Evolutionary conservation across 2,329 filamentous ascomycete genomes (phyloP).

Genomic region (Endocalyx cinctus): DNA sequence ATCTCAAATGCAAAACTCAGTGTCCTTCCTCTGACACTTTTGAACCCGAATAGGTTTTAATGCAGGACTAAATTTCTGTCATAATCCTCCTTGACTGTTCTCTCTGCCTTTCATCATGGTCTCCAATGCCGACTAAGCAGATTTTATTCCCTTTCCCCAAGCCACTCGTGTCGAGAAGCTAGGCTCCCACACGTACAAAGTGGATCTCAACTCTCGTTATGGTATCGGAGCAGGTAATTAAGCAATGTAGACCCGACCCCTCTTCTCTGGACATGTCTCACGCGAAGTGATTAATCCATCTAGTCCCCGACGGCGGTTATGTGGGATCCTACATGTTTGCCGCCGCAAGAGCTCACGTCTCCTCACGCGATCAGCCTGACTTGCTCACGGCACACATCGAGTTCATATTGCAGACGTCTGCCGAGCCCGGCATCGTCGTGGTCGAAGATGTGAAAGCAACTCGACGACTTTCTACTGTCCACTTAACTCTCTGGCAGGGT

Average conservation of each 20-base stretch:
- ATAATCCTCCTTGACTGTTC: no score
- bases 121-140: no score
- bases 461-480: slow-evolving; percentile 15
- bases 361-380: slow-evolving; percentile 9
- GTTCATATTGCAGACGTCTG: slow-evolving; percentile 11
- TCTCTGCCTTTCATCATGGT: no score
- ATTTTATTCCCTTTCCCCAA: slow-evolving; percentile 14
- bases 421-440: slow-evolving; percentile 14
- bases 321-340: slow-evolving; percentile 17
- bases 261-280: no score
- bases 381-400: slow-evolving; percentile 15
- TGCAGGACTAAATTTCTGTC: no score
- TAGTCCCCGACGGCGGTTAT: slow-evolving; percentile 26
- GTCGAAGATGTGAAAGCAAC: slow-evolving; percentile 21
- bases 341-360: slow-evolving; percentile 13
- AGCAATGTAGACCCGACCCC: no score
- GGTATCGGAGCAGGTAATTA: slow-evolving; percentile 23
- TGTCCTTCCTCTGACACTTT: no score
- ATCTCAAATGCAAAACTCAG: no score
- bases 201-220: slow-evolving; percentile 14
- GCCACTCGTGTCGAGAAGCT: slow-evolving; percentile 17
- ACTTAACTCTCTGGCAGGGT: slow-evolving; percentile 19
- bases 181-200: slow-evolving; percentile 20
- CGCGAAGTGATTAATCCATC: not conserved
- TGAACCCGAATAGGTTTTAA: no score